Evolutionary conservation across 257 asterid species (phyloP).

Genomic region (Salvia splendens): DNA sequence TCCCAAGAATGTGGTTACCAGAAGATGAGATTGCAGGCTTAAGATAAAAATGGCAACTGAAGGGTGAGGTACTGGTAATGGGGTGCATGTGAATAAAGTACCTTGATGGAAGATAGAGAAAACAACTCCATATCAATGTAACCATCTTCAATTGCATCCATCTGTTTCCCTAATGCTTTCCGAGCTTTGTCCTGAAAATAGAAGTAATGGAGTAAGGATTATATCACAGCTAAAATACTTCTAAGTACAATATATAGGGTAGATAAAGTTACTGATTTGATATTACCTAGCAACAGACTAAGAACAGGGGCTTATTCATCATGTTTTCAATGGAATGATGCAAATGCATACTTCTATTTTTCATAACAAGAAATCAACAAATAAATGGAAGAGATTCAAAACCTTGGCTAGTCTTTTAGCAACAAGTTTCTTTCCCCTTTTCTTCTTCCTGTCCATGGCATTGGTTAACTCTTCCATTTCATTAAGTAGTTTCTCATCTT

Average conservation of each 20-base stretch:
- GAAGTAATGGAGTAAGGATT: conserved; percentile 8
- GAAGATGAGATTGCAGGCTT: not conserved
- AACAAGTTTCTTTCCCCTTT: conserved; percentile 59
- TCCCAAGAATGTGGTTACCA: not conserved
- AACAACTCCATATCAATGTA: conserved; percentile 79
- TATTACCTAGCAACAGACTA: conserved; percentile 2
- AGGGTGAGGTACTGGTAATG: not conserved
- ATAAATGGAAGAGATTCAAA: not conserved
- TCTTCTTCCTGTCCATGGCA: conserved; percentile 85
- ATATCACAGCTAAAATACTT: conserved; percentile 1
- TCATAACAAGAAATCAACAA: not conserved
- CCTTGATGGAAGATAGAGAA: conserved; percentile 77
- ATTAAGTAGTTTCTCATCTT: conserved; percentile 66
- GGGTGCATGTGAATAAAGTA: conserved; percentile 26
- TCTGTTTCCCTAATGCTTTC: conserved; percentile 74
- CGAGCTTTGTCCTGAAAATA: conserved; percentile 81
- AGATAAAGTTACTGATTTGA: conserved; percentile 6
- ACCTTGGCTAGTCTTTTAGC: conserved; percentile 88
- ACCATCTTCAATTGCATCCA: conserved; percentile 72
- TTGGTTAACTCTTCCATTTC: conserved; percentile 86
- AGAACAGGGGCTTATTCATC: not conserved
- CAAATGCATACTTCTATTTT: not conserved
- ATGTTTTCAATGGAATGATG: not conserved
- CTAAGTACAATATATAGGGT: not conserved
- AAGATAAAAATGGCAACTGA: not conserved